Evolutionary conservation across 768 basidiomycete genomes (phyloP).

Genomic region (Russula emetica): DNA sequence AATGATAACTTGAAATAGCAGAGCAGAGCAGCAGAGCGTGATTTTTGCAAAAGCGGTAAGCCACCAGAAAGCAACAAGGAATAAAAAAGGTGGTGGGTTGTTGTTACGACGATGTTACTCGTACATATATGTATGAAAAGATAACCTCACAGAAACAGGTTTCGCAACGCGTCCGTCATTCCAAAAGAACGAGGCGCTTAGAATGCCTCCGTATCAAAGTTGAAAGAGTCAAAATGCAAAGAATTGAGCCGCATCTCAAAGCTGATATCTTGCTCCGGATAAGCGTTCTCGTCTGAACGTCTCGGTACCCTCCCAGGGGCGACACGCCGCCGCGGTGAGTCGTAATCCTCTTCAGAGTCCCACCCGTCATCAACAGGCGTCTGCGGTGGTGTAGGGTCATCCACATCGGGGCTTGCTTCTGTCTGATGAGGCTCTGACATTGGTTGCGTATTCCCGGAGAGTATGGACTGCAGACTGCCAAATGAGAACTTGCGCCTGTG

Average conservation of each 20-base stretch:
- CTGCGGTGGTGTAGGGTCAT: neutral
- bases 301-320: neutral
- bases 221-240: conserved; percentile 66
- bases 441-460: conserved; percentile 28
- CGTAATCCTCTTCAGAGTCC: conserved; percentile 22
- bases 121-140: conserved; percentile 14
- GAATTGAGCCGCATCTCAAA: conserved; percentile 69
- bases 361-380: conserved; percentile 19
- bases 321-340: conserved; percentile 21
- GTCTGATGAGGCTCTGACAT: conserved; percentile 12
- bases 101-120: conserved; percentile 17
- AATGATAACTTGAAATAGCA: neutral
- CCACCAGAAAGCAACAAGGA: neutral
- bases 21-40: conserved; percentile 9
- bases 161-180: conserved; percentile 7
- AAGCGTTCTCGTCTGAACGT: neutral
- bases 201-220: conserved; percentile 62
- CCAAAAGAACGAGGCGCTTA: conserved; percentile 27
- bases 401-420: conserved; percentile 3
- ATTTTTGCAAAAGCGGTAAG: conserved; percentile 11
- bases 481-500: conserved; percentile 36
- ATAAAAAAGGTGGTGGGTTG: neutral
- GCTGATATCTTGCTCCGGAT: conserved; percentile 38
- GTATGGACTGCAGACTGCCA: conserved; percentile 35
- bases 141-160: conserved; percentile 1